Evolutionary conservation across 2,329 filamentous ascomycete genomes (phyloP), one percentile per base, ranked within the genome.

Genomic region (Cytospora schulzeri): DNA sequence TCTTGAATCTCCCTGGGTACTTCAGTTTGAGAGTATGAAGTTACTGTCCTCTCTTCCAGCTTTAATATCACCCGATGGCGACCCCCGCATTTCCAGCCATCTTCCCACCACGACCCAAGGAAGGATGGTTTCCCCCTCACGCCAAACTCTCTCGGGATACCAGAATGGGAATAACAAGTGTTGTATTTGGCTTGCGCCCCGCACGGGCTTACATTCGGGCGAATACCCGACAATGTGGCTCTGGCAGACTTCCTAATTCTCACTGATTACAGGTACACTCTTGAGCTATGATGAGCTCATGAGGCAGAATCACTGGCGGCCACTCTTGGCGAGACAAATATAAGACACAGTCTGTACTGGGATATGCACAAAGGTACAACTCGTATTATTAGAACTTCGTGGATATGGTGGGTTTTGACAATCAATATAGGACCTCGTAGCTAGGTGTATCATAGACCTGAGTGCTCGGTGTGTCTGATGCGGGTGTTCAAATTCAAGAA

Each of bases 21-120:
- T n/a, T n/a, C n/a, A n/a, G n/a, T n/a, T n/a, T n/a, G n/a, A n/a
- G n/a, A n/a, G n/a, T 48, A 22, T 22, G 41, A n/a, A 14, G 38
- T n/a, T n/a, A 48, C 8, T 11, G 11, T 22, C 41, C n/a, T 7
- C 41, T 19, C 35, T 19, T 56, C 8, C 15, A 50, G 57, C 4
- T 24, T 59, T 51, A 15, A 51, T 51, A 33, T 35, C 24, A 26
- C 26, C 48, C 45, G 14, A 29, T 53, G 51, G 14, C 26, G 26
- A 15, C 24, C 57, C 57, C 57, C 57, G 57, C 57, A 51, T 29
- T n/a, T 22, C 14, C 31, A 12, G 31, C 38, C 15, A n/a, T 41
- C 38, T 41, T 5, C 17, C 38, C 38, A n/a, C 38, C 38, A 5
- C 6, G 9, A 4, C 7, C 38, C 38, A 53, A 19, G 11, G 14